These are phyloP conservation scores for Solanum acaule DNA, from an alignment of 257 asterid genomes.

Conservation along the genomic window DNA sequence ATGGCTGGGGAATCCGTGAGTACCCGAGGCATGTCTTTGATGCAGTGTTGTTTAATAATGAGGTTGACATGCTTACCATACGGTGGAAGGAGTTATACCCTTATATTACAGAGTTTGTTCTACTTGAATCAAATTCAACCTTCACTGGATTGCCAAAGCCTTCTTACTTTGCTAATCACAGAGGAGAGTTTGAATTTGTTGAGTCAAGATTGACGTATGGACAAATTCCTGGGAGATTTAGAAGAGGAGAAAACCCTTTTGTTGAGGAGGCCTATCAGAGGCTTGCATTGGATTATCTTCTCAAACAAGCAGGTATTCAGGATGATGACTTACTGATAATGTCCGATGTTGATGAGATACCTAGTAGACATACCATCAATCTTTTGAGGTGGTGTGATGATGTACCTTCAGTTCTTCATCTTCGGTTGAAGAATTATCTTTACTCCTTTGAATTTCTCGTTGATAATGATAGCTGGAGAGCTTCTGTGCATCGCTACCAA, in stretches of 20 bases:
- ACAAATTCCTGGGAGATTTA: conserved; percentile 63
- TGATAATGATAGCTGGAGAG: conserved; percentile 76
- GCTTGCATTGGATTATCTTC: conserved; percentile 68
- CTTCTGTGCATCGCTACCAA: conserved; percentile 58
- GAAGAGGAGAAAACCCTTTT: conserved; percentile 67
- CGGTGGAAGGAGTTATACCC: conserved; percentile 82
- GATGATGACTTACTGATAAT: conserved; percentile 66
- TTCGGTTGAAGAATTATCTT: conserved; percentile 59
- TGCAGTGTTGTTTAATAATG: conserved; percentile 73
- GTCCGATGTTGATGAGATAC: conserved; percentile 80
- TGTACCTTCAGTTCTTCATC: conserved; percentile 62
- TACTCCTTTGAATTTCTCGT: conserved; percentile 71
- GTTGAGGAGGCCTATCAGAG: conserved; percentile 80
- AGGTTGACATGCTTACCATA: conserved; percentile 58
- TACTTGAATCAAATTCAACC: conserved; percentile 76
- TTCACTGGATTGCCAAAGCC: conserved; percentile 72
- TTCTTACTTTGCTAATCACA: conserved; percentile 32
- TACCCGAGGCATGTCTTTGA: conserved; percentile 77
- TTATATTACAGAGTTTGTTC: conserved; percentile 55
- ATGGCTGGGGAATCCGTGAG: conserved; percentile 73
- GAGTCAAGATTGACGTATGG: conserved; percentile 69
- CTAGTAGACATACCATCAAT: conserved; percentile 64
- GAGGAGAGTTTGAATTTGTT: conserved; percentile 46
- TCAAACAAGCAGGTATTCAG: conserved; percentile 72
- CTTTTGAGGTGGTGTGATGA: conserved; percentile 80